phyloP scores from a whole-genome alignment of 768 basidiomycete genomes.

The Xerocomus potaroensis region DNA sequence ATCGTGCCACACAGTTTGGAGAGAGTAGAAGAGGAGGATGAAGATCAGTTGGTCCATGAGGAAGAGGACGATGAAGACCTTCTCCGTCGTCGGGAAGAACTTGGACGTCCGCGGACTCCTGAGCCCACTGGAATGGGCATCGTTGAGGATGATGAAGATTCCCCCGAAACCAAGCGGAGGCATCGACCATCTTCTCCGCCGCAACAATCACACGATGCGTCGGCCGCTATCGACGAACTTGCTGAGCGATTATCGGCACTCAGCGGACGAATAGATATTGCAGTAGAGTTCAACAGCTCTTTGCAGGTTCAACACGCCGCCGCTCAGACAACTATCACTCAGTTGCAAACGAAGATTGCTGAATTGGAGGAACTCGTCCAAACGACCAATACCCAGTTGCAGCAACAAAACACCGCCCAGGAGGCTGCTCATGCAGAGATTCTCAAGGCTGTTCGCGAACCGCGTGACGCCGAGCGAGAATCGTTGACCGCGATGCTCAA shows the following conservation, averaged over 20 bases:
- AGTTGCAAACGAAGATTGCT: constrained; percentile 64
- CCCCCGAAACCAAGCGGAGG: constrained; percentile 18
- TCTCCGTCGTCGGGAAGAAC: constrained; percentile 42
- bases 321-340: constrained; percentile 70
- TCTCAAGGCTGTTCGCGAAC: constrained; percentile 32
- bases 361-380: constrained; percentile 67
- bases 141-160: constrained; percentile 42
- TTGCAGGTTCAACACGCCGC: constrained; percentile 75
- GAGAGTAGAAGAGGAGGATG: constrained; percentile 71
- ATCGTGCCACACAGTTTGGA: constrained; percentile 66
- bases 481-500: constrained; percentile 51
- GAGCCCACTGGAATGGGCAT: constrained; percentile 66
- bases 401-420: constrained; percentile 34
- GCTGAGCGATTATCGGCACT: constrained; percentile 57
- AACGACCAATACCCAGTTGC: constrained; percentile 39
- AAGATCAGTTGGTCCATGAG: constrained; percentile 43
- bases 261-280: constrained; percentile 69
- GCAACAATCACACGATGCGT: constrained; percentile 21
- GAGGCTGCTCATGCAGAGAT: constrained; percentile 33
- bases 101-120: constrained; percentile 74
- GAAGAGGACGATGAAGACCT: constrained; percentile 48
- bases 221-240: constrained; percentile 50
- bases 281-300: constrained; percentile 65
- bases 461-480: constrained; percentile 39
- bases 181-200: constrained; percentile 17